These are phyloP conservation scores for Cornus florida DNA, from an alignment of 148 eudicot genomes.

Conservation along the genomic window DNA sequence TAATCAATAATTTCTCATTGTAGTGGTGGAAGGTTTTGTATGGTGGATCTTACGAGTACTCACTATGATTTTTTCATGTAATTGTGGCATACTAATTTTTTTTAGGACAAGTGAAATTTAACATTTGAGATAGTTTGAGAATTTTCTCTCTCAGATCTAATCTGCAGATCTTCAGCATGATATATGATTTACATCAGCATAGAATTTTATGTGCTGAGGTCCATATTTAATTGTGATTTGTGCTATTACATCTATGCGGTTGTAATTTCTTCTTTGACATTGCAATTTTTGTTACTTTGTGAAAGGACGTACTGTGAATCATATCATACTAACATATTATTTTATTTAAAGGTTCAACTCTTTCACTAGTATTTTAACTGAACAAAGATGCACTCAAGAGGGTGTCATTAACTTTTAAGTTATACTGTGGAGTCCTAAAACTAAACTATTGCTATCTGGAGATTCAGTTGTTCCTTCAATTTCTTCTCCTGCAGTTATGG, in stretches of 20 bases:
- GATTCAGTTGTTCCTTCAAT: not conserved
- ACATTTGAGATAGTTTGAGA: too few relatives aligned
- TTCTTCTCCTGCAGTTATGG: slow-evolving; percentile 55
- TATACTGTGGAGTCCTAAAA: not conserved
- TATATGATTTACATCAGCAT: too few relatives aligned
- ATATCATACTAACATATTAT: too few relatives aligned
- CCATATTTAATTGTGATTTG: not conserved
- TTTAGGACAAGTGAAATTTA: too few relatives aligned
- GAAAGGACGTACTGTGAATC: too few relatives aligned
- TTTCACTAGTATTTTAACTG: not conserved
- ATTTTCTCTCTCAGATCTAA: too few relatives aligned
- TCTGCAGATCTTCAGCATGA: not conserved
- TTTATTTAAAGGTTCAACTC: not conserved
- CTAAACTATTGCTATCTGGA: not conserved
- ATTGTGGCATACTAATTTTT: not conserved
- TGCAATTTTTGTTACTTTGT: not conserved
- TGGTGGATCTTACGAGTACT: not conserved
- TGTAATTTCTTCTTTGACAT: slow-evolving; percentile 1
- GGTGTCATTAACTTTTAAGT: not conserved
- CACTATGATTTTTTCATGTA: not conserved
- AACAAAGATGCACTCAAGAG: too few relatives aligned
- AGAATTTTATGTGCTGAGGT: not conserved
- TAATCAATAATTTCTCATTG: too few relatives aligned
- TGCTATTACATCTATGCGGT: not conserved
- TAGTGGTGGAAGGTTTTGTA: not conserved